Base-by-base conservation (phyloP, 768 basidiomycete species). In the Mycena rebaudengoi region DNA sequence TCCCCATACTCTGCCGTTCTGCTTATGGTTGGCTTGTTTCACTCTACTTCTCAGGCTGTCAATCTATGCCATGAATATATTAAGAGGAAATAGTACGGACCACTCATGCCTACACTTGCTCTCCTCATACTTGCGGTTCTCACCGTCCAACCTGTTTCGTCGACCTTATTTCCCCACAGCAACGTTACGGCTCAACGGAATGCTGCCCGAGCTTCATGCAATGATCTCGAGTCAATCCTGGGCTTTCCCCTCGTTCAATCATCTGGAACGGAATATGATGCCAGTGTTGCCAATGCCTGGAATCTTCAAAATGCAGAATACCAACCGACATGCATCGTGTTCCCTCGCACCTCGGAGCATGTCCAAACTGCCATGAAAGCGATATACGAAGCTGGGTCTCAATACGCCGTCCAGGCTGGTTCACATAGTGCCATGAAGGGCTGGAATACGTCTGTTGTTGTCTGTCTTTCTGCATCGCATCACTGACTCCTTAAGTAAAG, bases 401-500 rank as follows among this genome's bases (percentile, higher is more conserved):
- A 64, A 13, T 73, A 70, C 46, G 67, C 70, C 13, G 69, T 73
- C n/a, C 70, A 68, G 41, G 65, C 70, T 7, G 72, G 72, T 2
- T 66, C 67, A 2, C 72, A 73, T 37, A 70, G 65, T 44, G 72
- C 69, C 26, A 73, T 73, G 72, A 55, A 62, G 18, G 69, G 69
- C 14, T 69, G 68, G 70, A 69, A 71, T 41, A 67, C 61, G 67
- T 71, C n/a, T 7, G 68, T 48, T 12, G 25, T 14, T 39, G 20
- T 18, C 46, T 20, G 23, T 56, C 23, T 1, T 20, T 25, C 33
- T 18, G 10, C 1, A 18, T 21, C 28, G 3, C 13, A 28, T 4
- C 35, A 7, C 20, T 40, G 8, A 39, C 25, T 12, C 18, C 21
- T 11, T 25, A 48, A 4, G 78, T 71, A 71, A 21, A 74, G 74